Conservation (phyloP, 495 filamentous ascomycete species). For the Aspergillus bertholletiae region DNA sequence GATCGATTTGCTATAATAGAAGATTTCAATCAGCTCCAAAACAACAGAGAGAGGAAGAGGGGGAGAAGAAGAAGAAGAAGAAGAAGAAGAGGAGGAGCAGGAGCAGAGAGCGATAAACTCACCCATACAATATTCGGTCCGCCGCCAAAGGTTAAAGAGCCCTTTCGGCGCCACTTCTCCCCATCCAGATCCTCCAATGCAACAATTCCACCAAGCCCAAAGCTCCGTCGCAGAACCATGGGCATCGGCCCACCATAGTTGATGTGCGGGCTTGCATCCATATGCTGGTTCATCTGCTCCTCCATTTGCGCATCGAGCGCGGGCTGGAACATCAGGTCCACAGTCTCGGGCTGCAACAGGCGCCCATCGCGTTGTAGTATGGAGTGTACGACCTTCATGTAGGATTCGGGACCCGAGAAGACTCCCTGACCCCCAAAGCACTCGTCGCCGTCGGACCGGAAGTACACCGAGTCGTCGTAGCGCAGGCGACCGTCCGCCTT, state of each 20-base stretch:
- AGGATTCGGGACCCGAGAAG: not conserved
- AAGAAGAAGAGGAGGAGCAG: no score
- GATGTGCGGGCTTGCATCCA: not conserved
- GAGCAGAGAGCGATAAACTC: no score
- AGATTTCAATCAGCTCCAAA: no score
- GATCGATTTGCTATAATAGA: no score
- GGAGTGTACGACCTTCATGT: not conserved
- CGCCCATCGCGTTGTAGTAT: not conserved
- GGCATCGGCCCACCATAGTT: not conserved
- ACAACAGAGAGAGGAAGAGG: no score
- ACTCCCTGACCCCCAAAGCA: constrained; percentile 2
- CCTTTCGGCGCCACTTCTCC: not conserved
- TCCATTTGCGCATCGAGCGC: no score
- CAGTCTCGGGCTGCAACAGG: constrained; percentile 1
- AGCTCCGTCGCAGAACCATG: not conserved
- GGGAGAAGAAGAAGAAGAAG: no score
- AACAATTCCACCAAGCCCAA: constrained; percentile 2
- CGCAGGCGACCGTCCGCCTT: not conserved
- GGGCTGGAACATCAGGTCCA: constrained; percentile 8
- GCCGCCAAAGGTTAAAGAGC: constrained; percentile 5
- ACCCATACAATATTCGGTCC: constrained; percentile 11
- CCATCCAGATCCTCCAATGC: not conserved
- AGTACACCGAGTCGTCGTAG: not conserved
- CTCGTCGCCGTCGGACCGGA: constrained; percentile 7
- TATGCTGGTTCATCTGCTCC: no score